A percentile compares a stretch with the other conserved stretches of the same genome.
Evolutionary conservation across 257 asterid genomes (phyloP).

Genomic region (Thymus quinquecostatus): DNA sequence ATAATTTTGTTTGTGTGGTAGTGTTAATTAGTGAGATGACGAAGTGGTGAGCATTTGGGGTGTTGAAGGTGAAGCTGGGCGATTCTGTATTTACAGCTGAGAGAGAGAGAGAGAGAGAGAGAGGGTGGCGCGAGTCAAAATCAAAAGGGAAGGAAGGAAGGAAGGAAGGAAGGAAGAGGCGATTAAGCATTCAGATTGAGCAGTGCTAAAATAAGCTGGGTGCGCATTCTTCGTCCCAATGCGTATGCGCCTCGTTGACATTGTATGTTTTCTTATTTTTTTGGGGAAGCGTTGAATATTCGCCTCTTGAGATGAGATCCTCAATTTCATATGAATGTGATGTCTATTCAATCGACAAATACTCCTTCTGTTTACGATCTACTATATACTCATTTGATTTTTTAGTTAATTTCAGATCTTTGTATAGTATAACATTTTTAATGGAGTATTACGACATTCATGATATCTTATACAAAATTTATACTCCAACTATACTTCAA

Average conservation of each 20-base stretch:
- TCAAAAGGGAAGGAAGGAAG: constrained; percentile 21
- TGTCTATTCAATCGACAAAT: neutral
- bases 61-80: too few species aligned
- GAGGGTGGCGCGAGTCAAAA: neutral
- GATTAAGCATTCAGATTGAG: neutral
- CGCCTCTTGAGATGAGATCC: too few species aligned
- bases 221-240: neutral
- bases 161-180: constrained; percentile 12
- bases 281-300: too few species aligned
- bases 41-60: too few species aligned
- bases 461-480: too few species aligned
- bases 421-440: too few species aligned
- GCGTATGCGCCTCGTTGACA: neutral
- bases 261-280: neutral
- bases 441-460: too few species aligned
- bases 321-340: too few species aligned
- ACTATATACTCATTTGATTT: too few species aligned
- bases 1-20: constrained; percentile 10
- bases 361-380: neutral
- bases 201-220: constrained; percentile 31
- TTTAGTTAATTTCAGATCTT: too few species aligned
- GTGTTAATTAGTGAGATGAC: neutral
- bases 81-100: too few species aligned
- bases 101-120: constrained; percentile 21
- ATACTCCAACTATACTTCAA: too few species aligned